Evolutionary conservation across 1,139 yeast genomes (phyloP).

Genomic region (Blastobotrys apis): DNA sequence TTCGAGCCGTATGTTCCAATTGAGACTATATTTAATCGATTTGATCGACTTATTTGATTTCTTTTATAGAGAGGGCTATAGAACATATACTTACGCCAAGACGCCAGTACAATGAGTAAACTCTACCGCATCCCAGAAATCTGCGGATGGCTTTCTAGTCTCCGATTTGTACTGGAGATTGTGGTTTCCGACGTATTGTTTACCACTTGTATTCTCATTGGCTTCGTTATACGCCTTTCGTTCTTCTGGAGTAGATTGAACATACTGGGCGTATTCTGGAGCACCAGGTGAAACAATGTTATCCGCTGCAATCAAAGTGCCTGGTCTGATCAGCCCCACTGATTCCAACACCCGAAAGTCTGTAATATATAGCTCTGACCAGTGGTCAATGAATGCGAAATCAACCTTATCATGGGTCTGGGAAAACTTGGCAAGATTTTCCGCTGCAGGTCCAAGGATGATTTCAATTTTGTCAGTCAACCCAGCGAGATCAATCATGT

Average conservation of each 20-base stretch:
- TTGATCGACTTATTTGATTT: no score
- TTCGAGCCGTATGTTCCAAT: no score
- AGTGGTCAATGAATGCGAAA: slow-evolving; percentile 21
- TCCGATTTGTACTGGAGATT: slow-evolving; percentile 2
- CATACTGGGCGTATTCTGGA: slow-evolving; percentile 9
- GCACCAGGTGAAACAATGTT: slow-evolving; percentile 19
- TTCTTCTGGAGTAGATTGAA: slow-evolving; percentile 5
- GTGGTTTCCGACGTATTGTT: slow-evolving; percentile 2
- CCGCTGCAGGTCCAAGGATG: slow-evolving; percentile 23
- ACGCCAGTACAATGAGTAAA: no score
- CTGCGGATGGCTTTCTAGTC: slow-evolving; percentile 1
- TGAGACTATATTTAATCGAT: no score
- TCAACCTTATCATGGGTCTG: slow-evolving; percentile 16
- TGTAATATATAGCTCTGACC: slow-evolving; percentile 19
- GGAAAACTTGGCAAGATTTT: slow-evolving; percentile 17
- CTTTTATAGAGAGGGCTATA: no score
- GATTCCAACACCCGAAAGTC: slow-evolving; percentile 13
- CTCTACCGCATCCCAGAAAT: slow-evolving; percentile 4
- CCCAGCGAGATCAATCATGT: slow-evolving; percentile 21
- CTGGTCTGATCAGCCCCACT: slow-evolving; percentile 18
- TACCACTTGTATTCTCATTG: background rate
- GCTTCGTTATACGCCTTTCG: slow-evolving; percentile 6
- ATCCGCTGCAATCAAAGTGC: slow-evolving; percentile 21
- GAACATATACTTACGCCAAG: no score
- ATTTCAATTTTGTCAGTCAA: slow-evolving; percentile 20